Evolutionary conservation across 768 basidiomycete species (phyloP).

Genomic region (Cubamyces lactineus): DNA sequence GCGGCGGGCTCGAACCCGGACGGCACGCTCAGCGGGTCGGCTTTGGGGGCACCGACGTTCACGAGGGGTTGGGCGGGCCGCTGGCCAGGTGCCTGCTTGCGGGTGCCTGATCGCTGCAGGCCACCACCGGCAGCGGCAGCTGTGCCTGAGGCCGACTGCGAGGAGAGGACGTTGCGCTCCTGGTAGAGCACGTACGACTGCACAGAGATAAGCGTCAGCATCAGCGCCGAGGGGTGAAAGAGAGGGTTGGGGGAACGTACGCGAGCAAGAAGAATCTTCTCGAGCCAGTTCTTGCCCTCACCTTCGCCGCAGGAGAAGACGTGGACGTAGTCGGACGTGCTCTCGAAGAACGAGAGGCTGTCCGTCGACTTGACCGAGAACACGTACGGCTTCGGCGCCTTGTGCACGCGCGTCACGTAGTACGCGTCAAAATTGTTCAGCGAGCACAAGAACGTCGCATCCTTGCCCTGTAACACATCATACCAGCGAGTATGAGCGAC

Average conservation of each 20-base stretch:
- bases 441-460: constrained; percentile 80
- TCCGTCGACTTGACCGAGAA: constrained; percentile 92
- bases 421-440: constrained; percentile 91
- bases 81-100: constrained; percentile 36
- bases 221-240: constrained; percentile 1
- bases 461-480: constrained; percentile 71
- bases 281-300: constrained; percentile 79
- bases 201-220: constrained; percentile 16
- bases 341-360: constrained; percentile 84
- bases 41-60: constrained; percentile 46
- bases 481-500: background rate
- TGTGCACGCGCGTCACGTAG: constrained; percentile 71
- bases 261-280: constrained; percentile 79
- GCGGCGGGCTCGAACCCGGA: constrained; percentile 62
- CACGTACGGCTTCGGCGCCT: constrained; percentile 81
- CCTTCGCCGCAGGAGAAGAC: constrained; percentile 77
- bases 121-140: constrained; percentile 34
- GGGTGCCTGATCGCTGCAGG: constrained; percentile 42
- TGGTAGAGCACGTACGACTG: constrained; percentile 86
- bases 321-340: constrained; percentile 85
- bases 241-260: constrained; percentile 47
- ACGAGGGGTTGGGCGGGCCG: constrained; percentile 53
- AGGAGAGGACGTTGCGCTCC: constrained; percentile 70
- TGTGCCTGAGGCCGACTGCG: constrained; percentile 12
- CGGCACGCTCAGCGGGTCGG: constrained; percentile 36